Evolutionary conservation across 2,329 filamentous ascomycete genomes (phyloP), one percentile per base, ranked within the genome.

Genomic region (Lojkania enalia): DNA sequence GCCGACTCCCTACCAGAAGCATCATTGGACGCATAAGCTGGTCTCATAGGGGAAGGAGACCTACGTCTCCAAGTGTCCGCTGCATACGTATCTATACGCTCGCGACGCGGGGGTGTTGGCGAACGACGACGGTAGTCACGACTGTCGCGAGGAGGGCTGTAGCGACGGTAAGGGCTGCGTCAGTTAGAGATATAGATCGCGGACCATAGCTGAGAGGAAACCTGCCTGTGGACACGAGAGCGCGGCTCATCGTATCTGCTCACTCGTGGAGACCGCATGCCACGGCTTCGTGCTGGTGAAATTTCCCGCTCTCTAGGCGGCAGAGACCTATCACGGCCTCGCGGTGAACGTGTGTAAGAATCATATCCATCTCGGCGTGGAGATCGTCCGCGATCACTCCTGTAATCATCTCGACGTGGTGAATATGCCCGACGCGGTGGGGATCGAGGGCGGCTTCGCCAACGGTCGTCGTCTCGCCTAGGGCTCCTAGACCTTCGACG

Each of bases 1-100:
- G 70, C 76, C 6, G 83, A 85, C 29, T 76, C 78, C 44, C 76
- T 70, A 16, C 74, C 77, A 16, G 78, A 81, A 31, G 74, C 72
- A 39, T 77, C 74, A 29, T 74, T 75, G 23, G 76, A 76, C 15
- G 72, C 42, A 42, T 62, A 63, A 18, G 61, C 45, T 35, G 59
- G 55, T 37, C 68, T 64, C 11, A 49, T 64, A 21, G 74, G 74
- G 29, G 80, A 83, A 19, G 76, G 77, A 39, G 81, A 83, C 27
- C 77, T 73, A 42, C 77, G 77, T 54, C 77, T 74, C 75, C 75
- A 78, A 36, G 71, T 75, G 44, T 77, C 74, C 15, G 77, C 73
- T 29, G 69, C 64, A 41, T 74, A 69, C 13, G 71, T 69, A 31
- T 81, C 77, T 32, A 71, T 65, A 23, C 77, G 74, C 47, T 77